A percentile compares a stretch with the other conserved stretches of the same genome.
Evolutionary conservation across 1,284 basidiomycete genomes (phyloP).

Genomic region (Austroboletus niveus): DNA sequence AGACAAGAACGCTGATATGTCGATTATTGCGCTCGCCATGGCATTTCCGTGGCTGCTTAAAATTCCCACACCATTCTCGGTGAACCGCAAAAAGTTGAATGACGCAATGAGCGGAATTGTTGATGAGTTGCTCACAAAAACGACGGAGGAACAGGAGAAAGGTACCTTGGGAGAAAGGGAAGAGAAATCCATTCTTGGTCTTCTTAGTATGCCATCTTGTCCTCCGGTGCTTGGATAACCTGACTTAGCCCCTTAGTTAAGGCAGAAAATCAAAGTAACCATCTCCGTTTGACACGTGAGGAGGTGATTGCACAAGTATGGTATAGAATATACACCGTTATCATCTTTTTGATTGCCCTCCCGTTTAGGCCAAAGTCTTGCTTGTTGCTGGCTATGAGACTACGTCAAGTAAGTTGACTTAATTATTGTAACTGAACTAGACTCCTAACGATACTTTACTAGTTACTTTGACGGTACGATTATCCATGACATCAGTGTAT

Average conservation of each 20-base stretch:
- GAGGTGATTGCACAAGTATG: constrained; percentile 24
- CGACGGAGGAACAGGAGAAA: constrained; percentile 40
- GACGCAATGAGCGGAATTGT: constrained; percentile 45
- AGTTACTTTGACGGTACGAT: constrained; percentile 26
- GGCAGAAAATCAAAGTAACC: constrained; percentile 11
- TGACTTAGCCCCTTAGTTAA: constrained; percentile 10
- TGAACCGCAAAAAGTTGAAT: constrained; percentile 37
- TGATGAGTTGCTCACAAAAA: constrained; percentile 43
- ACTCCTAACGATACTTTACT: neutral
- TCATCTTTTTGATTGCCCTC: neutral
- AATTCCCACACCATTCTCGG: constrained; percentile 42
- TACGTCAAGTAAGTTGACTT: constrained; percentile 23
- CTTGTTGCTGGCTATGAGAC: constrained; percentile 34
- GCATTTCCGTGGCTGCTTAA: constrained; percentile 42
- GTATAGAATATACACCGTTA: neutral
- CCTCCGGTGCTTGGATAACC: neutral
- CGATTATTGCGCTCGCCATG: constrained; percentile 39
- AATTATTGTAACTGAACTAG: neutral
- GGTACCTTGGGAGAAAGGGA: constrained; percentile 29
- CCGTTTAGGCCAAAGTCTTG: constrained; percentile 23
- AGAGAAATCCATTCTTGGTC: constrained; percentile 49
- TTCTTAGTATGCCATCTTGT: constrained; percentile 11
- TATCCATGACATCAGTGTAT: neutral
- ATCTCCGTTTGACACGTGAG: constrained; percentile 16
- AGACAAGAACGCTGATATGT: constrained; percentile 5